Conservation (phyloP, 1,284 basidiomycete species). For the Coriolopsis trogii region DNA sequence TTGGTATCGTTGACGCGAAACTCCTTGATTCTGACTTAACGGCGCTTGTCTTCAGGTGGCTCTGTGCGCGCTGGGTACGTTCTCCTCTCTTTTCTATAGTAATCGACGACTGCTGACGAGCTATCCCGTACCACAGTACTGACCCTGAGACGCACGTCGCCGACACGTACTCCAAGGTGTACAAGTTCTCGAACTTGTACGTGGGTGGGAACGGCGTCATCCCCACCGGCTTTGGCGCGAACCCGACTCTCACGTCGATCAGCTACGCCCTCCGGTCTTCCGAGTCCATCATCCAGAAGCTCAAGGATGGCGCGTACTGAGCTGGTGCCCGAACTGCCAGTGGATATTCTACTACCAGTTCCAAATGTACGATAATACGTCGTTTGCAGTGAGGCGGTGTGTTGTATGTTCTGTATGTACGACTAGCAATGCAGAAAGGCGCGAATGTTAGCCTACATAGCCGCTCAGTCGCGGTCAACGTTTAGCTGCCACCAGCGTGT, state of each 20-base stretch:
- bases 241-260: conserved; percentile 1
- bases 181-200: conserved; percentile 31
- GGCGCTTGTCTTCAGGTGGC: neutral
- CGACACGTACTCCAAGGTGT: conserved; percentile 28
- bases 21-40: neutral
- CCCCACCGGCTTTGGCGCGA: conserved; percentile 6
- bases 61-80: conserved; percentile 12
- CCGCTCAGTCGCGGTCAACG: too few species aligned
- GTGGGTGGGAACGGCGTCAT: conserved; percentile 27
- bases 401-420: too few species aligned
- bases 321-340: too few species aligned
- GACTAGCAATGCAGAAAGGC: too few species aligned
- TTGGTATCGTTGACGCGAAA: neutral
- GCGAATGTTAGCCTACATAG: too few species aligned
- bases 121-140: neutral
- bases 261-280: neutral
- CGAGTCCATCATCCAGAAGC: conserved; percentile 1
- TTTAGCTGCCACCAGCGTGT: conserved; percentile 14
- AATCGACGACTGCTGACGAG: conserved; percentile 2
- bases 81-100: conserved; percentile 15
- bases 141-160: conserved; percentile 3
- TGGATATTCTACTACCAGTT: too few species aligned
- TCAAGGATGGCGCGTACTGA: neutral
- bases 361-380: too few species aligned
- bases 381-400: too few species aligned